Evolutionary conservation across 2,329 filamentous ascomycete species (phyloP).

Genomic region (Fusarium incarnatum): DNA sequence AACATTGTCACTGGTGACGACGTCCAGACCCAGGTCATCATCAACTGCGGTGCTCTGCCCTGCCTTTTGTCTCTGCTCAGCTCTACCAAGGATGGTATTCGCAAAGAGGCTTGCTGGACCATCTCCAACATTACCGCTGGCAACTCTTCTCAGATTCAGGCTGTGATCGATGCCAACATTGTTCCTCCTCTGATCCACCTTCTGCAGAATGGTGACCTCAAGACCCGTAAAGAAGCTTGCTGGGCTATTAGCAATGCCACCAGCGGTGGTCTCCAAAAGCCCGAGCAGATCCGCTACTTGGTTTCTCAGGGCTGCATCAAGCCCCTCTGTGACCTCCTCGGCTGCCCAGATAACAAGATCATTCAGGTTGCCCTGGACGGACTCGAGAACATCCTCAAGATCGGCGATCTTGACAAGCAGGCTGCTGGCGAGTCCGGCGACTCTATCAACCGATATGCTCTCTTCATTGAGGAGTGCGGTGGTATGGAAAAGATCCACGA

Average conservation of each 20-base stretch:
- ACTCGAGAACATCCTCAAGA: constrained; percentile 99
- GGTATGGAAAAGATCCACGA: constrained; percentile 99
- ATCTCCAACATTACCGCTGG: constrained; percentile 99
- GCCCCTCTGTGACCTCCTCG: constrained; percentile 93
- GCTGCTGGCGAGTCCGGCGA: constrained; percentile 78
- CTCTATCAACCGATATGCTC: constrained; percentile 92
- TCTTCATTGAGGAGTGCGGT: constrained; percentile 98
- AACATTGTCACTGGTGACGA: constrained; percentile 99
- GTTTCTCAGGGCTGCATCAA: constrained; percentile 96
- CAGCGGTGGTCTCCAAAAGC: constrained; percentile 96
- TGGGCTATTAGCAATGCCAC: constrained; percentile 99
- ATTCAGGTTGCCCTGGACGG: constrained; percentile 98
- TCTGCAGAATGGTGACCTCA: constrained; percentile 95
- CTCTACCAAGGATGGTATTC: constrained; percentile 98
- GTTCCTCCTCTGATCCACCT: constrained; percentile 96
- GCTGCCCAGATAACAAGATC: constrained; percentile 99
- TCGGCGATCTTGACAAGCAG: constrained; percentile 98
- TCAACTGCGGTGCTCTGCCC: constrained; percentile 94
- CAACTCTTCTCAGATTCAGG: constrained; percentile 97
- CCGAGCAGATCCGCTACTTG: constrained; percentile 96
- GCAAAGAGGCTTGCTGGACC: constrained; percentile 99
- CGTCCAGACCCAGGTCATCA: constrained; percentile 98
- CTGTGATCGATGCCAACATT: constrained; percentile 96
- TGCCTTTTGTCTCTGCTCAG: constrained; percentile 93
- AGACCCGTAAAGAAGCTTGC: constrained; percentile 99